Evolutionary conservation across 2,329 filamentous ascomycete species (phyloP), one percentile per base, ranked within the genome.

Genomic region (Fusarium pseudocircinatum): DNA sequence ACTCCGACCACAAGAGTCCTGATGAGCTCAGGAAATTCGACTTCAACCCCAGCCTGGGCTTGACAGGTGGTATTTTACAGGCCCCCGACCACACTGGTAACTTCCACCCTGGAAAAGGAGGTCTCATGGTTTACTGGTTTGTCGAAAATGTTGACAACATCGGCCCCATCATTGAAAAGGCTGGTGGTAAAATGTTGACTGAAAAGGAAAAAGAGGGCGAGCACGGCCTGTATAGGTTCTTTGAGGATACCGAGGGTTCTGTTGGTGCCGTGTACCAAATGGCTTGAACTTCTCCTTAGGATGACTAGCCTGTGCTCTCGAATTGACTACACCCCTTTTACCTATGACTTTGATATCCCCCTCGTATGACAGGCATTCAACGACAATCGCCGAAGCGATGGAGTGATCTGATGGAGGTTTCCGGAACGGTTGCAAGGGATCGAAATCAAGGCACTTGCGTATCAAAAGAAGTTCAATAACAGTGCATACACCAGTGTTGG

Each of bases 191-290:
- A 57, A 75, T 81, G 70, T 32, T 81, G 47, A 79, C 68, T 11
- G 73, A 71, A 11, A 72, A 76, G 46, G 69, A 73, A 28, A 78
- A 78, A 49, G 79, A 81, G 50, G 74, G 79, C 4, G 70, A 77
- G 13, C 49, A 43, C 58, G 79, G 79, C 3, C 30, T 79, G 36
- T 79, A 75, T 28, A 74, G 79, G 5, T 80, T 76, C 60, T 81
- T 81, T 60, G 71, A 79, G 49, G 79, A 81, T 46, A 79, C 78
- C 4, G 79, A 81, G 61, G 79, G 79, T 15, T 79, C 75, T 37
- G 64, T 80, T 50, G 79, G 79, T 4, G 72, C 73, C 5, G 73
- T 79, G n/a, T 81, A 81, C 42, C 76, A 80, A 60, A 72, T 79
- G 63, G 76, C 67, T 46, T 68, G 60, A 61, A 34, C 2, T 18